Percentiles rank a stretch among this genome's conserved stretches.
Conservation (phyloP, 2,329 filamentous ascomycete species). For the Graphium sp. region DNA sequence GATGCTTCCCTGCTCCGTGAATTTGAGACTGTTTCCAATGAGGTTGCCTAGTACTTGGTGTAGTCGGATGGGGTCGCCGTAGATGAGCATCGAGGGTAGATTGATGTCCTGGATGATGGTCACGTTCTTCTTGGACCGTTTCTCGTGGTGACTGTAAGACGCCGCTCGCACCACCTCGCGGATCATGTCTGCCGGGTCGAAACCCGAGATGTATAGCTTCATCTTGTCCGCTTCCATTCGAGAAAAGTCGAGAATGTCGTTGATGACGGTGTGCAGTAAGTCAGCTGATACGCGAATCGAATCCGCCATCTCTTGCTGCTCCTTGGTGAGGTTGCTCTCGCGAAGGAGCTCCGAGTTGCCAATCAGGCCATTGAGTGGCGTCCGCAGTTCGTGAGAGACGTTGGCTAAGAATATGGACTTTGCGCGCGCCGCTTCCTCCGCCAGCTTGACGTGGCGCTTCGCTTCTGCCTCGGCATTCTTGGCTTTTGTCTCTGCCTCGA, state of each 20-base stretch:
- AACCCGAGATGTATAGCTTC: slow-evolving; percentile 58
- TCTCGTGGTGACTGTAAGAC: slow-evolving; percentile 48
- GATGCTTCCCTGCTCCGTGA: slow-evolving; percentile 73
- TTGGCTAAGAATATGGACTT: slow-evolving; percentile 70
- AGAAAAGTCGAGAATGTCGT: slow-evolving; percentile 90
- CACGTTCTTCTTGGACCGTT: slow-evolving; percentile 44
- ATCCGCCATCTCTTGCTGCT: slow-evolving; percentile 74
- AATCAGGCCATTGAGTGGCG: slow-evolving; percentile 75
- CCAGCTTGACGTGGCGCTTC: slow-evolving; percentile 62
- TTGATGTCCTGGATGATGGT: slow-evolving; percentile 55
- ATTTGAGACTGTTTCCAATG: slow-evolving; percentile 86
- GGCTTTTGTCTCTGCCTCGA: slow-evolving; percentile 58
- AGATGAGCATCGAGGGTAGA: slow-evolving; percentile 55
- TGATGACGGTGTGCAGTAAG: slow-evolving; percentile 79
- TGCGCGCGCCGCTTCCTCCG: slow-evolving; percentile 68
- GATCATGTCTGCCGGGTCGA: slow-evolving; percentile 51
- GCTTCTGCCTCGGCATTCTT: slow-evolving; percentile 63
- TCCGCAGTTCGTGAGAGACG: slow-evolving; percentile 67
- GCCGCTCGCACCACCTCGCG: slow-evolving; percentile 49
- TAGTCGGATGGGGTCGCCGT: slow-evolving; percentile 48
- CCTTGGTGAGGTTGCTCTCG: slow-evolving; percentile 56
- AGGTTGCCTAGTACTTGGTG: slow-evolving; percentile 65
- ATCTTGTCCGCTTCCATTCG: slow-evolving; percentile 84
- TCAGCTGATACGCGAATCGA: slow-evolving; percentile 78
- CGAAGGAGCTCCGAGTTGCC: slow-evolving; percentile 73